Conservation (phyloP, 306 rosid genomes). For the Fragaria ananassa region DNA sequence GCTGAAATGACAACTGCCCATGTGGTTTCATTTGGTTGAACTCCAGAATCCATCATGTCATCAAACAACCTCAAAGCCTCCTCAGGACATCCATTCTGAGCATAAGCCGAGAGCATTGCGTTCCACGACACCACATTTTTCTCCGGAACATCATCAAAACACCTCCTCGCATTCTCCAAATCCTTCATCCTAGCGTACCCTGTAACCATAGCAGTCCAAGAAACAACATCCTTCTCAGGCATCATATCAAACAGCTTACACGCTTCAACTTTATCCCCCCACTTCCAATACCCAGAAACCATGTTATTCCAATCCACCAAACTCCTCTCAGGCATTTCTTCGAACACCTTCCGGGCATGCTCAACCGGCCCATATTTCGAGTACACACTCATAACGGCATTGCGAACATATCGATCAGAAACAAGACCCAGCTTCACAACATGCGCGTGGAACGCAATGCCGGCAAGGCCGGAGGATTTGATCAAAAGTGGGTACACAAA, state of each 20-base stretch:
- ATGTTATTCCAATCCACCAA: slow-evolving; percentile 65
- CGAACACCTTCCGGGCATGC: slow-evolving; percentile 49
- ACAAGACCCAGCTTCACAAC: slow-evolving; percentile 39
- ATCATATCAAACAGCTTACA: slow-evolving; percentile 39
- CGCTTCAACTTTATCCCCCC: slow-evolving; percentile 55
- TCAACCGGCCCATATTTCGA: slow-evolving; percentile 36
- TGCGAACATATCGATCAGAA: slow-evolving; percentile 44
- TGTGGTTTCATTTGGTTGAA: slow-evolving; percentile 48
- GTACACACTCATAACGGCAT: slow-evolving; percentile 43
- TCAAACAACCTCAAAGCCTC: slow-evolving; percentile 52
- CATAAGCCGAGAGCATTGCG: slow-evolving; percentile 70
- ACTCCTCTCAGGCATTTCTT: slow-evolving; percentile 51
- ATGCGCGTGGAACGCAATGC: slow-evolving; percentile 45
- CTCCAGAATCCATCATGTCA: slow-evolving; percentile 42
- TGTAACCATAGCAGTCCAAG: slow-evolving; percentile 69
- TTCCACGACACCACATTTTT: slow-evolving; percentile 70
- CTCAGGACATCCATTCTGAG: slow-evolving; percentile 45
- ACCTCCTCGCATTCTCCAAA: slow-evolving; percentile 46
- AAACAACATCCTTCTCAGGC: slow-evolving; percentile 38
- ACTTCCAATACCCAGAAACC: slow-evolving; percentile 57
- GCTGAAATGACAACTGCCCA: slow-evolving; percentile 59
- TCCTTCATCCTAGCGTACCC: slow-evolving; percentile 49
- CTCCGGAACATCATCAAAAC: slow-evolving; percentile 54
- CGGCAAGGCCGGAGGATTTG: slow-evolving; percentile 40
- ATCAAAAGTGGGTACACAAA: slow-evolving; percentile 49